Conservation (phyloP, 345 rosid genomes). For the Zanthoxylum bungeanum region DNA sequence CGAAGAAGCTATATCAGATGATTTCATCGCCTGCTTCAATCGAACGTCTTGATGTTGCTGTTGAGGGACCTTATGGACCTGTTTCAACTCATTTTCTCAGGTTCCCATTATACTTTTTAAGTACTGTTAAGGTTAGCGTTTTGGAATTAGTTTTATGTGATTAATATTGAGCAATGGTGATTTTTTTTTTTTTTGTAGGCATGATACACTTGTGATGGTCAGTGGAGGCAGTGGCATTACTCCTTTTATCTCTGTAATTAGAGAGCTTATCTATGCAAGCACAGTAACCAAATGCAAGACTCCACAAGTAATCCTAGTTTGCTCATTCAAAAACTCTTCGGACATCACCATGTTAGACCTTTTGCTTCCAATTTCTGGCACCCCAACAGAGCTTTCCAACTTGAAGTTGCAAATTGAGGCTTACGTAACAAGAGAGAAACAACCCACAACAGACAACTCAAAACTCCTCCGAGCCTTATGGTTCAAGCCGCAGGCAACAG, state of each 20-base stretch:
- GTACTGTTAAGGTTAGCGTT: background rate
- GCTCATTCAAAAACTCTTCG: conserved; percentile 52
- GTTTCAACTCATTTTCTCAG: conserved; percentile 66
- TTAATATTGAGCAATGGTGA: background rate
- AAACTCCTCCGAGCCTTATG: conserved; percentile 34
- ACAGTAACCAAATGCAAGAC: conserved; percentile 30
- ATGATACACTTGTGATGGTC: conserved; percentile 69
- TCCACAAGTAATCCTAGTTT: conserved; percentile 49
- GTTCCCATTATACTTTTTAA: conserved; percentile 14
- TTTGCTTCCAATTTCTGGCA: conserved; percentile 46
- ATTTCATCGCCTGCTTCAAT: conserved; percentile 55
- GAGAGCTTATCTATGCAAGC: conserved; percentile 50
- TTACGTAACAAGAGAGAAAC: conserved; percentile 65
- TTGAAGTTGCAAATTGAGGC: conserved; percentile 56
- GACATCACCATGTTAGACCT: conserved; percentile 70
- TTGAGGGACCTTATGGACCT: conserved; percentile 96
- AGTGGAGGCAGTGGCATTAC: conserved; percentile 95
- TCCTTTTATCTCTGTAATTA: conserved; percentile 73
- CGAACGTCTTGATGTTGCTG: conserved; percentile 49
- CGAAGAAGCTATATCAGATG: conserved; percentile 53
- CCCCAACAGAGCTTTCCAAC: conserved; percentile 31
- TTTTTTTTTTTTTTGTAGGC: conserved; percentile 48
- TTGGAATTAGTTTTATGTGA: no score
- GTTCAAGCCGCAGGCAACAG: conserved; percentile 58
- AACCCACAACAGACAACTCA: conserved; percentile 12